Base-by-base conservation (phyloP, 2,329 filamentous ascomycete species). In the Parastagonospora avenae region DNA sequence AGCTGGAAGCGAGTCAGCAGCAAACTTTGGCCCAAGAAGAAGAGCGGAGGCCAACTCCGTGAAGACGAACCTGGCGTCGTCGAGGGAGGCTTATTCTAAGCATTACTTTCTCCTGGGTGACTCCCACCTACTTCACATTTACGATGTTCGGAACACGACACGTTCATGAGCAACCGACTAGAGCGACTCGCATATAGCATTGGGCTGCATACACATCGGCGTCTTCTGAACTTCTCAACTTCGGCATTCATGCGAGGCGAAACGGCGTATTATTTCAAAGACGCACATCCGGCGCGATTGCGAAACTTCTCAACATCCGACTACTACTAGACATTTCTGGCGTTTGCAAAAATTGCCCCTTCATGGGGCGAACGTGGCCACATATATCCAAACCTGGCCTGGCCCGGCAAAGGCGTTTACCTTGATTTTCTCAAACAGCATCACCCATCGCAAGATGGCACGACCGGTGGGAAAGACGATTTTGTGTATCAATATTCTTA, bases 1-100 rank as follows among this genome's bases (percentile, higher is more conserved):
- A 70, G 68, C 57, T 75, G 72, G 72, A 75, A 75, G 52, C 69
- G 71, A 31, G 69, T 75, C 50, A 74, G 71, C 60, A 74, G 71
- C 62, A 74, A 73, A 55, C 57, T 75, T n/a, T 73, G 72, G 68
- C 71, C 71, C 14, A 73, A 69, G 52, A 75, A 75, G 60, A 66
- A 71, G 58, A 73, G 70, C 42, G 69, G 70, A 10, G 63, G 69
- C 37, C 64, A 68, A 31, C 57, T 74, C 39, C 59, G 71, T 48
- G 70, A 74, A 39, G 71, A 73, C 41, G 70, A 72, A 48, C 63
- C 70, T 42, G 67, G 64, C 15, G 68, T 69, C 19, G 67, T 71
- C 27, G 71, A 73, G 54, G 68, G 68, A 30, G 67, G 66, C n/a
- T 62, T 71, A 9, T 72, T 72, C 55, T 72, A 54, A 56, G 31